Conservation (phyloP, 2,329 filamentous ascomycete genomes). For the Podosphaera xanthii region DNA sequence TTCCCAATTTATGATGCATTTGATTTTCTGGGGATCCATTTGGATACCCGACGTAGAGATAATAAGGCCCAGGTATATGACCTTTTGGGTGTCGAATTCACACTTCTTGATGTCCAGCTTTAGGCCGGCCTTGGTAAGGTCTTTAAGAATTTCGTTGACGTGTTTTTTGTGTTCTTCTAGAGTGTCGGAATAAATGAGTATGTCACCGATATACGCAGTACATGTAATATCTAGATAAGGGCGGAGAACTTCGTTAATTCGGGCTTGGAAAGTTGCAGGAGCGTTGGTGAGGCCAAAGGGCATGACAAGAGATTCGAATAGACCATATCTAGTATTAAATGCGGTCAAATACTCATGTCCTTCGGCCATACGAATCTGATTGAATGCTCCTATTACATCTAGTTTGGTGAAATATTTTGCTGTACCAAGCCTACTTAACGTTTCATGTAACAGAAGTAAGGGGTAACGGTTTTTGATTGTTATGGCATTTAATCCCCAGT, state of each 20-base stretch:
- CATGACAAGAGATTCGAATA: not conserved
- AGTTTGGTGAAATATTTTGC: conserved; percentile 2
- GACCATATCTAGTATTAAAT: not conserved
- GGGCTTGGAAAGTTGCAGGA: not conserved
- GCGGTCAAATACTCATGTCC: not conserved
- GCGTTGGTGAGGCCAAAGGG: not conserved
- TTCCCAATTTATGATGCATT: too few species aligned
- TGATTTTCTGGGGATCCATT: too few species aligned
- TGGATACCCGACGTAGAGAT: too few species aligned
- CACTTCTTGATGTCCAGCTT: conserved; percentile 2
- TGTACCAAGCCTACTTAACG: not conserved
- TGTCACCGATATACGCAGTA: not conserved
- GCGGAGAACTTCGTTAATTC: not conserved
- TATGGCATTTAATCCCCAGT: not conserved
- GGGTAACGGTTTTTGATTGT: not conserved
- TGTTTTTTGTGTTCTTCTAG: not conserved
- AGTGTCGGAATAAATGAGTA: not conserved
- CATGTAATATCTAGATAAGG: not conserved
- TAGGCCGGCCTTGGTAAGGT: not conserved
- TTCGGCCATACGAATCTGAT: not conserved
- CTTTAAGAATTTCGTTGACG: not conserved
- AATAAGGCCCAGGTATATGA: too few species aligned
- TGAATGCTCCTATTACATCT: not conserved
- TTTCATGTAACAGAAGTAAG: not conserved
- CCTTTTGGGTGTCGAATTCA: not conserved